Evolutionary conservation across 352 stramenopile species (phyloP).

Genomic region (Globisporangium sylvaticum): DNA sequence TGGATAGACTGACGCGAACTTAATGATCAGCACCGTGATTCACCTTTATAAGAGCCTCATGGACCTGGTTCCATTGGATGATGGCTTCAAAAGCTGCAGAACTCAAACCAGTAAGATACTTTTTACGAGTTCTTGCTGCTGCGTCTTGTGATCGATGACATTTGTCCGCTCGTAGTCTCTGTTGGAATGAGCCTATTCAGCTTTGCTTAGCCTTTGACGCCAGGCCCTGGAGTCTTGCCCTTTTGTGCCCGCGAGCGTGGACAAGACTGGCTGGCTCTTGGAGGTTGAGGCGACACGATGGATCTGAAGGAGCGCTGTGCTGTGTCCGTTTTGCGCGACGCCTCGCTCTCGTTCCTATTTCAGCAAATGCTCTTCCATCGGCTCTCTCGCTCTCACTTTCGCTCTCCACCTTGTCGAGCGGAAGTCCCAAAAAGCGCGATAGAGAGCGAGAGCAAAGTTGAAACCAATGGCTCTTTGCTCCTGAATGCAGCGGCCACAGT

Average conservation of each 20-base stretch:
- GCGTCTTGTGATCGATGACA: background rate
- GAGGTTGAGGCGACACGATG: no score
- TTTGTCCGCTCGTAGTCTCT: no score
- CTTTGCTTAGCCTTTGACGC: no score
- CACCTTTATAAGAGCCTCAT: background rate
- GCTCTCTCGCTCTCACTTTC: no score
- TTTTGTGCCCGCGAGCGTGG: background rate
- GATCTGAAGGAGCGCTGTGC: background rate
- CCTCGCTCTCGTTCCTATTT: background rate
- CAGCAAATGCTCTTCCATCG: background rate
- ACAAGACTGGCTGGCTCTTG: background rate
- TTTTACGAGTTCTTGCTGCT: background rate
- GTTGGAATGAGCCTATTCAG: no score
- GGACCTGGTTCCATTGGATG: background rate
- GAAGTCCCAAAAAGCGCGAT: background rate
- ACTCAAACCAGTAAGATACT: background rate
- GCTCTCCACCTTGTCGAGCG: background rate
- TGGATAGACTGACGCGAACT: background rate
- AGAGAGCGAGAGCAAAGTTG: background rate
- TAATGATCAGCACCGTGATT: background rate
- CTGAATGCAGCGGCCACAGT: background rate
- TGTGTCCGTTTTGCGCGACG: conserved; percentile 4
- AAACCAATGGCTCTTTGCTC: conserved; percentile 5
- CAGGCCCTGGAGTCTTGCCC: no score
- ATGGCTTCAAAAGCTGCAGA: background rate